Evolutionary conservation across 1,139 yeast species (phyloP), one percentile per base, ranked within the genome.

Genomic region (Ogataea hybrid): DNA sequence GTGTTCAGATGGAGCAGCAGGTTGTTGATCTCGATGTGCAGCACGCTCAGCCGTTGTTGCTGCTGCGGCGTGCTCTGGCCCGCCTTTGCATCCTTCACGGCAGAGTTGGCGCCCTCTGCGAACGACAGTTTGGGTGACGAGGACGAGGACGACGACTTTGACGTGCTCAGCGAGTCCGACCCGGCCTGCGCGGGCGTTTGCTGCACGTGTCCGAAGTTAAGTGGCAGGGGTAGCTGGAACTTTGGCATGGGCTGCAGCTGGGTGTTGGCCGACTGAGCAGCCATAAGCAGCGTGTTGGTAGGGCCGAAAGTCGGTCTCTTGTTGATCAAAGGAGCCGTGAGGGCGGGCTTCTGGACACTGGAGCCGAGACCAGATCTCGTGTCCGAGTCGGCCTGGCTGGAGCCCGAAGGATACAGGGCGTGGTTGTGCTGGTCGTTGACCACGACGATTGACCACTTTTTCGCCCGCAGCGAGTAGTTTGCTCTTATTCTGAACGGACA

Each of bases 401-500:
- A 8, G 17, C 18, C 25, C 5, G 38, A 25, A 2, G 59, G 54
- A 42, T 37, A 50, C n/a, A 57, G 32, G 2, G 57, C 51, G 39
- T 61, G 66, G 42, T 61, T 61, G 57, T 81, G 87, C 6, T 61
- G 56, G 48, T 77, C 81, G 53, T 77, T 75, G 31, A 81, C 70
- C 11, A 81, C 75, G 37, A 78, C 82, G 35, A 82, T 67, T 9
- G 78, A 67, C 90, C 90, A 83, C 34, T 63, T 61, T 49, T 71
- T 68, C 35, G 75, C 68, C 48, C 81, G 68, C 16, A 76, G 60
- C 0, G 84, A 77, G 52, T 68, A 81, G 49, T 84, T 81, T 3
- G 88, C 88, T 49, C 90, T 65, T 25, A 83, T 70, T 58, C 85
- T 71, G 57, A 83, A 83, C 1, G 89, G 88, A 57, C 92, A 83